Evolutionary conservation across 139 green algal species (phyloP), one percentile per base, ranked within the genome.

Genomic region (Coelastrella sp.): DNA sequence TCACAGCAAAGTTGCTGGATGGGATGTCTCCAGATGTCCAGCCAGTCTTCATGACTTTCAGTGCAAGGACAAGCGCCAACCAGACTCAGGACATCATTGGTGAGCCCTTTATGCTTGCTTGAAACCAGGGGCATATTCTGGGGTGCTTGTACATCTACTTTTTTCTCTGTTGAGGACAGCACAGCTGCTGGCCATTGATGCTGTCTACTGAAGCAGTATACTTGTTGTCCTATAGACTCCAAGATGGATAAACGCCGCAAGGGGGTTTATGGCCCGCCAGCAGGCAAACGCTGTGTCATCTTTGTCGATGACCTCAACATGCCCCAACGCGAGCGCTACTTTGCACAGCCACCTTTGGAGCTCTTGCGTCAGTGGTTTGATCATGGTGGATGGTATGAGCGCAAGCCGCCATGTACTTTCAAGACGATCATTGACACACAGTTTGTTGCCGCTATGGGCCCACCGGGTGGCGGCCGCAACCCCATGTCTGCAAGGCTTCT

Each of bases 271-370:
- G 95, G 95, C 0, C 95, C 94, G 7, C 93, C 93, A 15, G 82
- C 94, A 6, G 96, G 96, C 84, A 95, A 93, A 82, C 68, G 57
- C 35, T 73, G 66, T 22, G 91, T 95, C 6, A 82, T 96, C 8
- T 98, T 97, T 91, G 92, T 98, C 12, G 96, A 98, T 79, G 96
- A 98, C 90, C 91, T 98, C 59, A 98, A 97, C 93, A 98, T 98
- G 96, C 96, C 96, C 9, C 96, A 97, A 49, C 35, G 35, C 35
- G 35, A 49, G 35, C 35, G 35, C 35, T 97, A 97, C 85, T 94
- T 93, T 22, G 95, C 96, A 0, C 95, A 97, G 94, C 95, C 95
- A 5, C 94, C 95, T n/a, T 95, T 97, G 58, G 95, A 97, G 92
- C 91, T 97, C 84, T 91, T 97, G 90, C 93, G 95, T n/a, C 95